Evolutionary conservation across 75 land plant species (phyloP).

Genomic region (Picea glauca): DNA sequence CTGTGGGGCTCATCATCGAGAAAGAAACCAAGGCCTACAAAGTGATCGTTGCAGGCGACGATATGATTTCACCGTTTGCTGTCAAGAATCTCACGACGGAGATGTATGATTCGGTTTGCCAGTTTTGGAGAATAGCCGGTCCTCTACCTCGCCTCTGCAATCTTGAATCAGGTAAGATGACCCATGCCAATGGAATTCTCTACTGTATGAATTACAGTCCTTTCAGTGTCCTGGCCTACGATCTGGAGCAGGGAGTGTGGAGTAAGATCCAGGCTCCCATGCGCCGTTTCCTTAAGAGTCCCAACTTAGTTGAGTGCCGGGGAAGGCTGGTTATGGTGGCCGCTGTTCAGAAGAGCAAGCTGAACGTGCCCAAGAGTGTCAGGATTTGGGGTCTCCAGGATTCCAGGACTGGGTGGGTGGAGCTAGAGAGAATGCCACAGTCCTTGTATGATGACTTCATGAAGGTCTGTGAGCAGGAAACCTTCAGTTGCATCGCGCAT

Average conservation of each 20-base stretch:
- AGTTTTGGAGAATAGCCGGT: constrained; percentile 52
- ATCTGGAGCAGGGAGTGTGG: constrained; percentile 48
- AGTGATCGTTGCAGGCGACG: constrained; percentile 71
- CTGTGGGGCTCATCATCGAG: constrained; percentile 48
- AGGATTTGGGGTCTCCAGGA: constrained; percentile 68
- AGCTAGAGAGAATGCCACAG: constrained; percentile 83
- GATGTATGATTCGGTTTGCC: constrained; percentile 50
- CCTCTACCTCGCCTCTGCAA: constrained; percentile 74
- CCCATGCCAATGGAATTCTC: constrained; percentile 40
- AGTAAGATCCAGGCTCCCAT: constrained; percentile 86
- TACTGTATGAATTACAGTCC: constrained; percentile 95
- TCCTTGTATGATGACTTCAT: constrained; percentile 53
- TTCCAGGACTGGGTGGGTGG: constrained; percentile 51
- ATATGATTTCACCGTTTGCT: constrained; percentile 80
- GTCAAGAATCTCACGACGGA: constrained; percentile 85
- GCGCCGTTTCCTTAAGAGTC: constrained; percentile 79
- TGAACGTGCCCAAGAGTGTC: constrained; percentile 78
- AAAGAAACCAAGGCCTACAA: constrained; percentile 21
- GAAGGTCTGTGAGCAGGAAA: constrained; percentile 28
- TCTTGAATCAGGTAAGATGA: constrained; percentile 65
- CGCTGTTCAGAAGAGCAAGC: constrained; percentile 82
- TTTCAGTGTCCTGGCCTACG: constrained; percentile 70
- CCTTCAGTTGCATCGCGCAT: constrained; percentile 65
- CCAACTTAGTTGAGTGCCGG: constrained; percentile 73
- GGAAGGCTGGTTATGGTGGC: constrained; percentile 80